Evolutionary conservation across 495 filamentous ascomycete species (phyloP).

Genomic region (Penicillium malachiteum): DNA sequence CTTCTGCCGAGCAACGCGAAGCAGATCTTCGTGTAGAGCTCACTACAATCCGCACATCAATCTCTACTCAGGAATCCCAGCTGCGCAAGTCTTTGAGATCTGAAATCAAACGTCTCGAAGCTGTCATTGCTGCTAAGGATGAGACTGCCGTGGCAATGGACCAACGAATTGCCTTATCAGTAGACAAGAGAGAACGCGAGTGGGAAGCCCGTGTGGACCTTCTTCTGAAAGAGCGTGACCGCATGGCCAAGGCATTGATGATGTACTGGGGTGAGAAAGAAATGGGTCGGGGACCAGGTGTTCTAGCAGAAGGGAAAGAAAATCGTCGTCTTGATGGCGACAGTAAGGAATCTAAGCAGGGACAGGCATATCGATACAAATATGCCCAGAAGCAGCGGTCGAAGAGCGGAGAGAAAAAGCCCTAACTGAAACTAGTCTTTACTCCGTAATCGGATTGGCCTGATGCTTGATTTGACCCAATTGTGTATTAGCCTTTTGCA

Average conservation of each 20-base stretch:
- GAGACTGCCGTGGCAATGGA: slow-evolving; percentile 42
- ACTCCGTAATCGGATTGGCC: too few species aligned
- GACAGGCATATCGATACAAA: slow-evolving; percentile 50
- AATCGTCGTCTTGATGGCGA: slow-evolving; percentile 16
- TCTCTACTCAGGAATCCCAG: slow-evolving; percentile 22
- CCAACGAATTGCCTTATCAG: slow-evolving; percentile 41
- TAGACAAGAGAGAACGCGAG: slow-evolving; percentile 50
- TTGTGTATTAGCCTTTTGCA: slow-evolving; percentile 1
- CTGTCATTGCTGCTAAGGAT: slow-evolving; percentile 40
- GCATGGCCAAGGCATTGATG: slow-evolving; percentile 52
- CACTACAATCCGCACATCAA: slow-evolving; percentile 24
- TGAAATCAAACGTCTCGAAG: slow-evolving; percentile 34
- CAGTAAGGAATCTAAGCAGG: slow-evolving; percentile 24
- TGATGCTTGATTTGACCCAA: neutral
- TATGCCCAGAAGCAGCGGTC: slow-evolving; percentile 28
- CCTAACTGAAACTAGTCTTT: neutral
- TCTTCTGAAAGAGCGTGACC: slow-evolving; percentile 56
- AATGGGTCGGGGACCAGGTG: slow-evolving; percentile 25
- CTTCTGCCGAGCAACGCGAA: slow-evolving; percentile 45
- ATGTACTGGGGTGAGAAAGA: slow-evolving; percentile 53
- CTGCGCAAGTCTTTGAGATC: slow-evolving; percentile 29
- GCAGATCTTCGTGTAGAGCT: slow-evolving; percentile 41
- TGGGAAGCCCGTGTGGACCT: slow-evolving; percentile 52
- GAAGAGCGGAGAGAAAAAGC: slow-evolving; percentile 15
- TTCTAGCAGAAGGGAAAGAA: slow-evolving; percentile 25